Evolutionary conservation across 2,329 filamentous ascomycete genomes (phyloP), one percentile per base, ranked within the genome.

Genomic region (Knufia fluminis): DNA sequence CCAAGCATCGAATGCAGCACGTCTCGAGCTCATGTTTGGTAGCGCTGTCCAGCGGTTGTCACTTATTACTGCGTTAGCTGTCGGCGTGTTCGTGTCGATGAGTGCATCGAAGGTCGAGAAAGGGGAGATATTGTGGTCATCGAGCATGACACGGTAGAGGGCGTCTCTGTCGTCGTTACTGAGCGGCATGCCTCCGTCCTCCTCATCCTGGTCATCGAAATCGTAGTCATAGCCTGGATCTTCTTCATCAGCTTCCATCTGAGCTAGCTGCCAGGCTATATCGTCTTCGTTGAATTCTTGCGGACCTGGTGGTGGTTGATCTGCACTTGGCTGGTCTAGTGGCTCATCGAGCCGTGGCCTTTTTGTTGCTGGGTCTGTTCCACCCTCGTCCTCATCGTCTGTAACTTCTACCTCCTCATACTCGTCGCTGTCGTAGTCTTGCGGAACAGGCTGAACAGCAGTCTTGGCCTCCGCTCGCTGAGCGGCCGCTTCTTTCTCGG

Each of bases 251-350:
- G 85, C 78, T 48, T 85, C 88, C 86, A 96, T 94, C 22, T 86
- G 83, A 47, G 86, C 86, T 10, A 98, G 74, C 62, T 98, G 92
- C 62, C 83, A 90, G 31, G 87, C 90, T 59, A 98, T 94, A 61
- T 98, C 92, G 47, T 90, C 91, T 65, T 97, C 92, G 49, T 85
- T 86, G 60, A 95, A 94, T 60, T 96, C 91, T 6, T 92, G 69
- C 0, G 78, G 74, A 1, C 65, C 68, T 1, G 73, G 69, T 40
- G 70, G 67, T 28, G 41, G 51, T 16, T 16, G 31, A n/a, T 48
- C 38, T 31, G 8, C 9, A 10, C 75, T 68, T 10, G 69, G 59
- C 55, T 52, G 52, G 32, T 26, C 72, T 52, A 67, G 70, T 53
- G 72, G 75, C 54, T 77, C 79, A 54, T 78, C 79, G 31, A 71